Conservation (phyloP, 2,329 filamentous ascomycete genomes). For the Eurotiales sp. region DNA sequence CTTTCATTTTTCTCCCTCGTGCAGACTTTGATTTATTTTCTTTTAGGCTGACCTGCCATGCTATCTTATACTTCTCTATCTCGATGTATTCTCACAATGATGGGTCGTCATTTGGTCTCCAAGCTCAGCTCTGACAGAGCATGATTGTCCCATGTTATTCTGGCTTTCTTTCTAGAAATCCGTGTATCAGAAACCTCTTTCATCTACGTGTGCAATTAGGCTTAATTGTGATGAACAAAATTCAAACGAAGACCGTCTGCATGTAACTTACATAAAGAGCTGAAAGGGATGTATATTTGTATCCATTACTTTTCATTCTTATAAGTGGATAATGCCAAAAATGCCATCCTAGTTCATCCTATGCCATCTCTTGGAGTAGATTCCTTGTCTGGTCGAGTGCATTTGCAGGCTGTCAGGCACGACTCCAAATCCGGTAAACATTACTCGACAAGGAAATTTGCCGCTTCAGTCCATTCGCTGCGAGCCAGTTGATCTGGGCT, state of each 20-base stretch:
- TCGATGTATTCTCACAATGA: conserved; percentile 14
- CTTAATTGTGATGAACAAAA: conserved; percentile 7
- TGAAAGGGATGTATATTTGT: no score
- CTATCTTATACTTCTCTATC: conserved; percentile 2
- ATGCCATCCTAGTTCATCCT: no score
- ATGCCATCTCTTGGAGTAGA: no score
- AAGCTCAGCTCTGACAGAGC: neutral
- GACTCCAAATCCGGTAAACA: conserved; percentile 9
- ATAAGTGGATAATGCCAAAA: no score
- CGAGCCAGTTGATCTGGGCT: neutral
- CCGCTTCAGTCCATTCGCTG: neutral
- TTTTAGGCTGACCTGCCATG: conserved; percentile 5
- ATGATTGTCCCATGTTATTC: neutral
- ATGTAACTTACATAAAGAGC: no score
- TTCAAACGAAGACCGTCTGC: neutral
- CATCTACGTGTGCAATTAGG: conserved; percentile 7
- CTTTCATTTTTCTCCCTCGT: neutral
- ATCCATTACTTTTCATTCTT: no score
- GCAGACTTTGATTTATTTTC: conserved; percentile 3
- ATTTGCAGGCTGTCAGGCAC: no score
- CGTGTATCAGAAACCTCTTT: conserved; percentile 9
- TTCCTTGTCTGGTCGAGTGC: no score
- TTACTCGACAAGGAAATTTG: conserved; percentile 13
- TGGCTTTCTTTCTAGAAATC: conserved; percentile 4
- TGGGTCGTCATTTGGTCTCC: conserved; percentile 2